phyloP scores from a whole-genome alignment of 2,329 filamentous ascomycete species.

The Xylariaceae sp. region DNA sequence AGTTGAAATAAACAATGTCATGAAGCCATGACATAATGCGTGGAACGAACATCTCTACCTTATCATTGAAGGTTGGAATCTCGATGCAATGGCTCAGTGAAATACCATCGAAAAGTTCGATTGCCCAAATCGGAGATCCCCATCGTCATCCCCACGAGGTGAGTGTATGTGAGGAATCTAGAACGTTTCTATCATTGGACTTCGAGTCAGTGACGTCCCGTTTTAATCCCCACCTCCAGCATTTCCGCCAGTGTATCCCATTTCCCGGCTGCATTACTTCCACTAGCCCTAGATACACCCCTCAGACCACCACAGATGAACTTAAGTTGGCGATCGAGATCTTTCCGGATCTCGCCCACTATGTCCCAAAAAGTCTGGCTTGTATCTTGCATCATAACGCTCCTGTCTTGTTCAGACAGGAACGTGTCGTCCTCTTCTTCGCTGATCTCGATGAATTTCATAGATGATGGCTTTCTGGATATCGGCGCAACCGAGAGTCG shows the following conservation, averaged over 20 bases:
- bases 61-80: no score
- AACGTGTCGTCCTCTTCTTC: conserved; percentile 32
- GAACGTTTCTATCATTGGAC: no score
- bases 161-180: no score
- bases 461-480: conserved; percentile 23
- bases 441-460: conserved; percentile 25
- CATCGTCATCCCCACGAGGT: no score
- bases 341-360: conserved; percentile 53
- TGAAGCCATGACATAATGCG: no score
- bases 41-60: no score
- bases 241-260: conserved; percentile 83
- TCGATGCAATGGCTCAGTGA: no score
- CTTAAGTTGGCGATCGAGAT: conserved; percentile 62
- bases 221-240: conserved; percentile 52
- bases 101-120: no score
- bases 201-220: conserved; percentile 14
- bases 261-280: conserved; percentile 53
- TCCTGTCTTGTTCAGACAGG: conserved; percentile 28
- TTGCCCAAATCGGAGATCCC: no score
- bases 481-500: conserved; percentile 36
- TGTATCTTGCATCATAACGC: conserved; percentile 29
- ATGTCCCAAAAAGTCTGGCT: conserved; percentile 47
- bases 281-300: conserved; percentile 70
- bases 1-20: no score
- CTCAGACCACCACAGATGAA: conserved; percentile 72